phyloP scores from a whole-genome alignment of 2,329 filamentous ascomycete genomes.

The Arthrocladium fulminans region DNA sequence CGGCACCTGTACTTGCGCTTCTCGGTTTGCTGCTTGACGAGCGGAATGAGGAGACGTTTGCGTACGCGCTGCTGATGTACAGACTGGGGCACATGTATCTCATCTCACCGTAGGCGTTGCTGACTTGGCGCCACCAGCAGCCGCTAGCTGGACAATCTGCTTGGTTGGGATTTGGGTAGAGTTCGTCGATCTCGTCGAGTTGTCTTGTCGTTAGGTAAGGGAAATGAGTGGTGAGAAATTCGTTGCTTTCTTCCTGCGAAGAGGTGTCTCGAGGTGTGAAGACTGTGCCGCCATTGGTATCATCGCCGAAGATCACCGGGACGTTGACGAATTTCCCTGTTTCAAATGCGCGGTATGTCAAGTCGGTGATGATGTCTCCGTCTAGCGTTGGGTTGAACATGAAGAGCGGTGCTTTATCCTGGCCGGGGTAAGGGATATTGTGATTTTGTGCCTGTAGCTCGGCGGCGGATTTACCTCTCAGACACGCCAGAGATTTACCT shows the following conservation, averaged over 20 bases:
- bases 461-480: slow-evolving; percentile 38
- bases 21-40: not conserved
- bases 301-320: slow-evolving; percentile 49
- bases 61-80: slow-evolving; percentile 41
- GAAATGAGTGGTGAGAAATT: slow-evolving; percentile 52
- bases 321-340: slow-evolving; percentile 43
- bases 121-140: slow-evolving; percentile 50
- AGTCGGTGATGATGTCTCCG: slow-evolving; percentile 41
- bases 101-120: slow-evolving; percentile 55
- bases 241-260: slow-evolving; percentile 41
- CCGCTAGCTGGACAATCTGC: slow-evolving; percentile 27
- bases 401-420: slow-evolving; percentile 35
- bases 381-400: slow-evolving; percentile 47
- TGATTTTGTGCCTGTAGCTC: slow-evolving; percentile 40
- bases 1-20: not conserved
- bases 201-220: slow-evolving; percentile 45
- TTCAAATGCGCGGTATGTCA: slow-evolving; percentile 42
- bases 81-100: slow-evolving; percentile 57
- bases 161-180: slow-evolving; percentile 46
- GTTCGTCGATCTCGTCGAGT: slow-evolving; percentile 42
- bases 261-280: slow-evolving; percentile 47
- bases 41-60: slow-evolving; percentile 16
- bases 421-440: slow-evolving; percentile 38
- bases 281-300: slow-evolving; percentile 57
- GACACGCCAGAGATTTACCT: slow-evolving; percentile 39